Percentiles rank a stretch among this genome's conserved stretches.
phyloP scores from a whole-genome alignment of 768 basidiomycete species.

The Lyophyllum decastes region DNA sequence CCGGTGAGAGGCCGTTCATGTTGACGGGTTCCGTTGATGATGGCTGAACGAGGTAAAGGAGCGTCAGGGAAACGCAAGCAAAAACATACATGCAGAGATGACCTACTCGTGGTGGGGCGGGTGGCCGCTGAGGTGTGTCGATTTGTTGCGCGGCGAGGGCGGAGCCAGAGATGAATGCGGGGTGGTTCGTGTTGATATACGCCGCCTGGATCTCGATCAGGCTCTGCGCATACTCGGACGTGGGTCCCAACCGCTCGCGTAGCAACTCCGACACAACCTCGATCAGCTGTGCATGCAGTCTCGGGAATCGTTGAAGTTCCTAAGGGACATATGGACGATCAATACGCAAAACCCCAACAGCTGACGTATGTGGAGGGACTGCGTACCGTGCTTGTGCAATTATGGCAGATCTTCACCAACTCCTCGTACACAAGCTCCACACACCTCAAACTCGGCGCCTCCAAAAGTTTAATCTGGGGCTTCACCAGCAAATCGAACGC shows the following conservation, averaged over 20 bases:
- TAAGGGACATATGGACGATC: too few relatives aligned
- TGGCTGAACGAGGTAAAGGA: constrained; percentile 43
- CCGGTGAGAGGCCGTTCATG: constrained; percentile 44
- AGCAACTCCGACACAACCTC: constrained; percentile 97
- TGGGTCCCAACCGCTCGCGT: constrained; percentile 93
- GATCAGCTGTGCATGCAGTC: constrained; percentile 88
- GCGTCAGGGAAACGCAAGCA: constrained; percentile 15
- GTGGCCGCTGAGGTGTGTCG: constrained; percentile 40
- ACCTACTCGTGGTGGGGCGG: constrained; percentile 56
- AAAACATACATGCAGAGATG: background rate
- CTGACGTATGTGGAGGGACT: constrained; percentile 30
- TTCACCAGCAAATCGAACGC: constrained; percentile 97
- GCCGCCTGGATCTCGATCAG: constrained; percentile 97
- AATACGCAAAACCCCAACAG: too few relatives aligned
- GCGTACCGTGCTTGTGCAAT: constrained; percentile 83
- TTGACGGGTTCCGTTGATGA: constrained; percentile 64
- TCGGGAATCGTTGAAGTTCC: constrained; percentile 96
- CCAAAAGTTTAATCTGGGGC: constrained; percentile 95
- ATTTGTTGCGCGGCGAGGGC: constrained; percentile 58
- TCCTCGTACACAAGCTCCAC: constrained; percentile 99
- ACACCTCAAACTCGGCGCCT: constrained; percentile 91
- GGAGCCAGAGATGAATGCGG: constrained; percentile 85
- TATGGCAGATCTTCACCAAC: constrained; percentile 98
- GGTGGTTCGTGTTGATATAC: constrained; percentile 99
- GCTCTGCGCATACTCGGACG: constrained; percentile 94